A percentile compares a stretch with the other conserved stretches of the same genome.
phyloP scores from a whole-genome alignment of 2,329 filamentous ascomycete genomes.

The Elsinoe australis region DNA sequence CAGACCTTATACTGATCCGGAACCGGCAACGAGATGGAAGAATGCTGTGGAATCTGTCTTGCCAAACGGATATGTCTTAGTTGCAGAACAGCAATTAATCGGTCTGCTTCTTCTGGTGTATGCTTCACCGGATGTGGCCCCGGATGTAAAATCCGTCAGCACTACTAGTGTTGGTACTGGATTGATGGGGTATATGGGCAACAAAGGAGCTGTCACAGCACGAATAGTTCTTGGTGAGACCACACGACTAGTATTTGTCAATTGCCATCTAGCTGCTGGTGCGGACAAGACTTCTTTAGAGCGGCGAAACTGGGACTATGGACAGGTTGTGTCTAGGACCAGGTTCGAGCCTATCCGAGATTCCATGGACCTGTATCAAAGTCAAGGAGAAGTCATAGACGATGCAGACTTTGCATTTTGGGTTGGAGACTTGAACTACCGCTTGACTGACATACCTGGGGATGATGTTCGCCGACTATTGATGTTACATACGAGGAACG shows the following conservation, averaged over 20 bases:
- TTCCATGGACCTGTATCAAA: conserved; percentile 53
- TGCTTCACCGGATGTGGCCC: conserved; percentile 66
- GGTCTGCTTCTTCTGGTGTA: conserved; percentile 80
- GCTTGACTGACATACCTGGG: conserved; percentile 77
- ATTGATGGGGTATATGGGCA: conserved; percentile 85
- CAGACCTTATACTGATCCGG: conserved; percentile 64
- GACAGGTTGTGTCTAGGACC: conserved; percentile 67
- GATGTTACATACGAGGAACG: conserved; percentile 70
- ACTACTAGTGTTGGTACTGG: conserved; percentile 81
- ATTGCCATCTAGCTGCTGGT: conserved; percentile 85
- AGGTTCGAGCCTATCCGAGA: conserved; percentile 68
- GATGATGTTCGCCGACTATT: conserved; percentile 82
- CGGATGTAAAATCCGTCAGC: conserved; percentile 72
- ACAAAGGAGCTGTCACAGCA: conserved; percentile 83
- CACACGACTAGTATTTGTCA: conserved; percentile 80
- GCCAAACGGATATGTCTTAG: conserved; percentile 65
- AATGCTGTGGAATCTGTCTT: conserved; percentile 64
- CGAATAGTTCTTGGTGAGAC: conserved; percentile 82
- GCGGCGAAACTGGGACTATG: conserved; percentile 80
- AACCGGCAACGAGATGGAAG: conserved; percentile 71
- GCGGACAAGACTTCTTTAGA: conserved; percentile 70
- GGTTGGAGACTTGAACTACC: conserved; percentile 94
- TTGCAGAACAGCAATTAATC: conserved; percentile 77
- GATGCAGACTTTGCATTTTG: conserved; percentile 93
- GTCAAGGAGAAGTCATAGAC: conserved; percentile 60